A percentile compares a stretch with the other conserved stretches of the same genome.
These are phyloP conservation scores for Aspergillus sojae DNA, from an alignment of 2,329 filamentous ascomycete species.

Conservation along the genomic window DNA sequence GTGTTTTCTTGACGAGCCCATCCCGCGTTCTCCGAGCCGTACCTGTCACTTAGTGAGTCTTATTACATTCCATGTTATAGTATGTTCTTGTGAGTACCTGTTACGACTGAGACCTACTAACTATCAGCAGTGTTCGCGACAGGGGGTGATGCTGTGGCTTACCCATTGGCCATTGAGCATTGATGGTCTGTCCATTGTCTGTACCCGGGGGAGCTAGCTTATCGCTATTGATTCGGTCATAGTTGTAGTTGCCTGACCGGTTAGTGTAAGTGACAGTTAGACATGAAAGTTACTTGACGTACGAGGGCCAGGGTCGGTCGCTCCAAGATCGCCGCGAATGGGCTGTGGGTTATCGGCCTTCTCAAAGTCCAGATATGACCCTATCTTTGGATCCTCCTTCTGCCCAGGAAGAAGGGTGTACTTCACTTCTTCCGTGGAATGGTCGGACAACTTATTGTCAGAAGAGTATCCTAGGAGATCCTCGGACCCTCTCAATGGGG, in stretches of 20 bases:
- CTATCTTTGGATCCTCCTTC: conserved; percentile 53
- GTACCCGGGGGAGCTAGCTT: conserved; percentile 57
- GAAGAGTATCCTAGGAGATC: conserved; percentile 45
- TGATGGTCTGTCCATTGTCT: conserved; percentile 46
- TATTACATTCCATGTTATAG: not conserved
- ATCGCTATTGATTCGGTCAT: conserved; percentile 60
- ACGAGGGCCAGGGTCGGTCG: conserved; percentile 57
- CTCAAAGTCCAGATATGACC: conserved; percentile 58
- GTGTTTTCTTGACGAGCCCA: conserved; percentile 60
- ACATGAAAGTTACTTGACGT: conserved; percentile 15
- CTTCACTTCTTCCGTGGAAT: conserved; percentile 39
- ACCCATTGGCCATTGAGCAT: conserved; percentile 58
- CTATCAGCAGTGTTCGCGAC: conserved; percentile 9
- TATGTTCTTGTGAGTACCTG: conserved; percentile 28
- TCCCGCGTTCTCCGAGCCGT: conserved; percentile 51
- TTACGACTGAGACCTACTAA: conserved; percentile 48
- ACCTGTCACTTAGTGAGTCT: conserved; percentile 19
- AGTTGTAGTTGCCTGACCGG: conserved; percentile 46
- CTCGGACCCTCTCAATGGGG: conserved; percentile 32
- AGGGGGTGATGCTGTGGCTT: conserved; percentile 7
- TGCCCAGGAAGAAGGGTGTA: conserved; percentile 55
- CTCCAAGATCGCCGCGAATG: conserved; percentile 55
- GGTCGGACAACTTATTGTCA: conserved; percentile 36
- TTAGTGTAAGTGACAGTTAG: not conserved
- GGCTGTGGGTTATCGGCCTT: conserved; percentile 57